phyloP scores from a whole-genome alignment of 2,329 filamentous ascomycete species.

The Paecilomyces fulvus region DNA sequence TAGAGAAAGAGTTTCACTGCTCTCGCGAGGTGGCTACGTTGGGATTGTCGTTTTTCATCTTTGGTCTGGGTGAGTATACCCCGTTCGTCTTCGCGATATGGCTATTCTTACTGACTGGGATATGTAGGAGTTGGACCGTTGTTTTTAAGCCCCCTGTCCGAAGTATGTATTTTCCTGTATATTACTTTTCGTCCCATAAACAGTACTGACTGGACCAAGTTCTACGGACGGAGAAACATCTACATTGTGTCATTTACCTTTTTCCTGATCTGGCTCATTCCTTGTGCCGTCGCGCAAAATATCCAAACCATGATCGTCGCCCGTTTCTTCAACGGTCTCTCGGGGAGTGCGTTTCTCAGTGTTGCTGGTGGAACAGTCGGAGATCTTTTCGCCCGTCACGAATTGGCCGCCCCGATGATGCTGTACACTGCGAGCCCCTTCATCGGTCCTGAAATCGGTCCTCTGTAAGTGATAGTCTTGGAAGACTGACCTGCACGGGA shows the following conservation, averaged over 20 bases:
- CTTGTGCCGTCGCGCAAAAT: conserved; percentile 71
- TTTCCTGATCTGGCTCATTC: conserved; percentile 73
- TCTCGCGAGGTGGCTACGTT: conserved; percentile 67
- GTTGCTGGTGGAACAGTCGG: conserved; percentile 82
- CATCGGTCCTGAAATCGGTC: conserved; percentile 49
- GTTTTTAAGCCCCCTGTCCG: conserved; percentile 55
- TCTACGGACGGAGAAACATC: conserved; percentile 74
- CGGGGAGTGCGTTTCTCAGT: conserved; percentile 46
- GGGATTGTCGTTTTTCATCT: conserved; percentile 73
- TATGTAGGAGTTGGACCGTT: conserved; percentile 50
- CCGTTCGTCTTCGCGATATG: conserved; percentile 14
- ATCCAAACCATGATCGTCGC: conserved; percentile 70
- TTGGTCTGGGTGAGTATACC: conserved; percentile 53
- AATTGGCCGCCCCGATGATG: conserved; percentile 75
- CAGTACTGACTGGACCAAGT: conserved; percentile 35
- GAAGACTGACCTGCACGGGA: neutral
- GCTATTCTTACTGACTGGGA: conserved; percentile 17
- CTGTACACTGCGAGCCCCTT: conserved; percentile 60
- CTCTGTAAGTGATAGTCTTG: conserved; percentile 29
- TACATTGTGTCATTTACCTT: conserved; percentile 66
- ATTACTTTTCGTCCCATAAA: neutral
- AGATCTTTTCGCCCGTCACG: conserved; percentile 61
- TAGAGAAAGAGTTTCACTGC: conserved; percentile 64
- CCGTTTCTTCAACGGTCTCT: conserved; percentile 57
- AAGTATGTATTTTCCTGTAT: conserved; percentile 27